These are phyloP conservation scores for Camillea tinctor DNA, from an alignment of 2,329 filamentous ascomycete species.

Conservation along the genomic window DNA sequence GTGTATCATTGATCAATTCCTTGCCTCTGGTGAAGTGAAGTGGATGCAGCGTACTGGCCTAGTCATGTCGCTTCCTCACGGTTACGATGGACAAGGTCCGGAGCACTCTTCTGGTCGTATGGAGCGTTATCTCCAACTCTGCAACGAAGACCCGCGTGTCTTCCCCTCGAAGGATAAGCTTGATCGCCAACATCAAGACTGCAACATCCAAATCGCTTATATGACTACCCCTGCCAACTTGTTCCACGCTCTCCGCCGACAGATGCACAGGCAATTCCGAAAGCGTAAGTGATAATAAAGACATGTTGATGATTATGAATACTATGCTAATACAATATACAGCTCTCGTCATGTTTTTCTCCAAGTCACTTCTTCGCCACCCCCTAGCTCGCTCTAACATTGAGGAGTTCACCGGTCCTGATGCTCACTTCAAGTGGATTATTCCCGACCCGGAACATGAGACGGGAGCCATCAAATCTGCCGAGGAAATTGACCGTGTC, in stretches of 20 bases:
- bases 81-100: slow-evolving; percentile 96
- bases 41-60: slow-evolving; percentile 98
- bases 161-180: slow-evolving; percentile 89
- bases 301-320: neutral
- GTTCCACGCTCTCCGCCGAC: slow-evolving; percentile 93
- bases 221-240: slow-evolving; percentile 95
- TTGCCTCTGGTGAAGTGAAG: slow-evolving; percentile 95
- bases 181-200: slow-evolving; percentile 96
- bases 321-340: slow-evolving; percentile 24
- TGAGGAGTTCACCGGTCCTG: slow-evolving; percentile 79
- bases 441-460: slow-evolving; percentile 87
- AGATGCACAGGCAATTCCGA: slow-evolving; percentile 99
- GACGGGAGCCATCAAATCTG: slow-evolving; percentile 68
- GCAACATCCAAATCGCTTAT: slow-evolving; percentile 98
- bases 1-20: slow-evolving; percentile 98
- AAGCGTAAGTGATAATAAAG: slow-evolving; percentile 69
- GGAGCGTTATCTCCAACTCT: slow-evolving; percentile 95
- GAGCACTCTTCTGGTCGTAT: slow-evolving; percentile 97
- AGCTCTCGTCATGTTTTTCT: slow-evolving; percentile 98
- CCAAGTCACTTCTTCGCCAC: slow-evolving; percentile 92
- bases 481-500: slow-evolving; percentile 88
- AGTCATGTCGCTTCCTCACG: slow-evolving; percentile 93
- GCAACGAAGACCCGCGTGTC: slow-evolving; percentile 93
- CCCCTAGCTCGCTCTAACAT: slow-evolving; percentile 85
- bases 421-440: slow-evolving; percentile 96